Conservation (phyloP, 1,139 yeast species). For the Saccharomycopsis phalli region DNA sequence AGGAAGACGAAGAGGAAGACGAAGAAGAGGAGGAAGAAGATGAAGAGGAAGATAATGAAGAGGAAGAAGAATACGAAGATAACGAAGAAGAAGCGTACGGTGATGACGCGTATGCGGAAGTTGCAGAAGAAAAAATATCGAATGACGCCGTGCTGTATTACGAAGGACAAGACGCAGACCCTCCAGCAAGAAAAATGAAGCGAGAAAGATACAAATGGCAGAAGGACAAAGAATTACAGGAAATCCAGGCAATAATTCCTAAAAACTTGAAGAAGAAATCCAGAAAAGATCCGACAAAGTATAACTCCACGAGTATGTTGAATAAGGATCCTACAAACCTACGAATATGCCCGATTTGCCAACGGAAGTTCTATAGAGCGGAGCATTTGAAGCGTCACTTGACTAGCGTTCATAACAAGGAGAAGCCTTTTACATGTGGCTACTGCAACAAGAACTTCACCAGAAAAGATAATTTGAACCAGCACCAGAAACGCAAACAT, state of each 20-base stretch:
- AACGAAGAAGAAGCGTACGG: too few relatives aligned
- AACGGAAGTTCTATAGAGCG: slow-evolving; percentile 17
- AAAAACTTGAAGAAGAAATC: slow-evolving; percentile 15
- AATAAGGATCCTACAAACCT: slow-evolving; percentile 15
- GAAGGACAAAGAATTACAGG: slow-evolving; percentile 7
- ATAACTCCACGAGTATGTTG: slow-evolving; percentile 10
- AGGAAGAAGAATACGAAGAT: not conserved
- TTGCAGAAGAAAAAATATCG: not conserved
- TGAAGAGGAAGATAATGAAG: not conserved
- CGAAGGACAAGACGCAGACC: not conserved
- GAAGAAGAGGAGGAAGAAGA: not conserved
- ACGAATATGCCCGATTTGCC: slow-evolving; percentile 17
- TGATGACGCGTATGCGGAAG: not conserved
- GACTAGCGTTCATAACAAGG: slow-evolving; percentile 16
- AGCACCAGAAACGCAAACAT: slow-evolving; percentile 18
- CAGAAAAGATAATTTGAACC: slow-evolving; percentile 19
- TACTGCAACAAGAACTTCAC: slow-evolving; percentile 16
- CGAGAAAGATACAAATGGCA: not conserved
- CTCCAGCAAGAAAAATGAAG: not conserved
- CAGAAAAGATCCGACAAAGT: slow-evolving; percentile 17
- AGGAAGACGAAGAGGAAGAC: not conserved
- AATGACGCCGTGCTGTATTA: too few relatives aligned
- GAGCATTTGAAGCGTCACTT: slow-evolving; percentile 19
- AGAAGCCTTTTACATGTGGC: slow-evolving; percentile 17
- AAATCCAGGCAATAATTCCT: slow-evolving; percentile 16